Percentiles rank a stretch among this genome's conserved stretches.
These are phyloP conservation scores for Penicillium steckii DNA, from an alignment of 495 filamentous ascomycete species.

Conservation along the genomic window DNA sequence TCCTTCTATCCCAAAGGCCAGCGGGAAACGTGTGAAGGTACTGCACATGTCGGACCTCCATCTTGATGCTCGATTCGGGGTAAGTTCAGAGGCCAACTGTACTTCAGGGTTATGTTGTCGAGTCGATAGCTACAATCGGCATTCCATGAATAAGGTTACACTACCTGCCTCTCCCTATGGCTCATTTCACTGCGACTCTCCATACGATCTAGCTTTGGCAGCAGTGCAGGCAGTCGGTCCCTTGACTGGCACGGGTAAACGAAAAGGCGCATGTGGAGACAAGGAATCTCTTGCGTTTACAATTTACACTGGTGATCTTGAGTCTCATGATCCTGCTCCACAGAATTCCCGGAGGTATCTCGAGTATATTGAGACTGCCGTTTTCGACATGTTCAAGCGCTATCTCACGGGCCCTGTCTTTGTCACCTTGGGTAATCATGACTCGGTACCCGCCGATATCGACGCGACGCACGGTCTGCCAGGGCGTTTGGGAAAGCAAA, in stretches of 20 bases:
- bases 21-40: slow-evolving; percentile 56
- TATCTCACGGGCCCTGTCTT: slow-evolving; percentile 58
- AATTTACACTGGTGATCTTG: slow-evolving; percentile 57
- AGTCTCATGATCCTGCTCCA: slow-evolving; percentile 49
- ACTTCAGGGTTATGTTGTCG: slow-evolving; percentile 53
- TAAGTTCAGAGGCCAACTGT: slow-evolving; percentile 57
- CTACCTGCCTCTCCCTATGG: slow-evolving; percentile 55
- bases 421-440: slow-evolving; percentile 55
- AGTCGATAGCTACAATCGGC: slow-evolving; percentile 38
- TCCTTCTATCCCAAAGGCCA: slow-evolving; percentile 38
- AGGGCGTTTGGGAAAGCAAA: slow-evolving; percentile 51
- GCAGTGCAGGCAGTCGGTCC: slow-evolving; percentile 57
- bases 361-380: slow-evolving; percentile 49
- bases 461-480: slow-evolving; percentile 52
- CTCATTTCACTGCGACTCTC: slow-evolving; percentile 55
- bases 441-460: slow-evolving; percentile 50
- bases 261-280: slow-evolving; percentile 19
- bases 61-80: slow-evolving; percentile 56
- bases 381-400: slow-evolving; percentile 53
- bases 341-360: slow-evolving; percentile 47
- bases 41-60: slow-evolving; percentile 61
- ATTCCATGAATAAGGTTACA: slow-evolving; percentile 26
- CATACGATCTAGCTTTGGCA: slow-evolving; percentile 56
- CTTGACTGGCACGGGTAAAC: slow-evolving; percentile 50
- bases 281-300: slow-evolving; percentile 46